These are phyloP conservation scores for Lizonia empirigonia DNA, from an alignment of 2,329 filamentous ascomycete genomes.

Conservation along the genomic window DNA sequence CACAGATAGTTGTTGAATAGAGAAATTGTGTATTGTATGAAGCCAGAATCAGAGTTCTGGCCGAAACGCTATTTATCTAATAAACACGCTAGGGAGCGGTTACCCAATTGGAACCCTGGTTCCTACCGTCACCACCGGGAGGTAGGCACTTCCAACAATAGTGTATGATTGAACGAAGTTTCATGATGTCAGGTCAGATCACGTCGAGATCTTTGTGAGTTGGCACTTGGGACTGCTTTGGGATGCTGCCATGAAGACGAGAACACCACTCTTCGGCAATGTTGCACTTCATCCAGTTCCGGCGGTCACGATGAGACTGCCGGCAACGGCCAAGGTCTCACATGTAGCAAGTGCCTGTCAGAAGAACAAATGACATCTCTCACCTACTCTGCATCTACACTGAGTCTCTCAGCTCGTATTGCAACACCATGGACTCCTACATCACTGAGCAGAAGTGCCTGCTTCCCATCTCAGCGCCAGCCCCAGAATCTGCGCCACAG, in stretches of 20 bases:
- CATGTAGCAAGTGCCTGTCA: too few species aligned
- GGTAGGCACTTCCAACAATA: too few species aligned
- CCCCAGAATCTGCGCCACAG: background rate
- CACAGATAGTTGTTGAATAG: too few species aligned
- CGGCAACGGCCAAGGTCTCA: background rate
- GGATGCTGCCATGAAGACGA: background rate
- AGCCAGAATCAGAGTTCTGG: too few species aligned
- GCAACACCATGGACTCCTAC: slow-evolving; percentile 1
- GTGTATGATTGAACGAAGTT: too few species aligned
- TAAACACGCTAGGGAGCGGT: too few species aligned
- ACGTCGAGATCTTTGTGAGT: too few species aligned
- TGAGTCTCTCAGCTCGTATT: background rate
- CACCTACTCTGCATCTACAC: background rate
- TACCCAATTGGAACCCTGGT: too few species aligned
- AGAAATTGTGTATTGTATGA: too few species aligned
- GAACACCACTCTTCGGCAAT: background rate
- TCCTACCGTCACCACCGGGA: too few species aligned
- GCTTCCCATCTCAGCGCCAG: slow-evolving; percentile 7
- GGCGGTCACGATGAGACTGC: slow-evolving; percentile 8
- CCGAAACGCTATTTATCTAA: too few species aligned
- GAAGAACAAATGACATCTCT: background rate
- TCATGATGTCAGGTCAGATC: too few species aligned
- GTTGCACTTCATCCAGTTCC: background rate
- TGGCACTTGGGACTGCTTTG: background rate
- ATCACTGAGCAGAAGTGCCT: slow-evolving; percentile 6